Base-by-base conservation (phyloP, 75 land plant genomes). In the Azolla pinnata region DNA sequence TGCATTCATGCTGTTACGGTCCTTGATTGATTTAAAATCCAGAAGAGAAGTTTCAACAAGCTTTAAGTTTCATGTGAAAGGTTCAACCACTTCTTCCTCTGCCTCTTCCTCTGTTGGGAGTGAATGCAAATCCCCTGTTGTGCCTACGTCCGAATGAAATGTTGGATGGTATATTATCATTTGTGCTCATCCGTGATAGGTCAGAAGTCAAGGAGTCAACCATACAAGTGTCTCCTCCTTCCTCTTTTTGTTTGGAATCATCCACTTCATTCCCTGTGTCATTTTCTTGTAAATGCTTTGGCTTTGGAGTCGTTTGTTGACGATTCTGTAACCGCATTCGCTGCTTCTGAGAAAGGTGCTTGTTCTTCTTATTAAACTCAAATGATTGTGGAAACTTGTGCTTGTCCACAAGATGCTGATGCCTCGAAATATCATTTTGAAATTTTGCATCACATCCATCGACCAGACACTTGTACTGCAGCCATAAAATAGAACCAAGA, bases 391-490 rank as follows among this genome's bases (percentile, higher is more conserved):
- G 90, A 59, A 95, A 95, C 45, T 75, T 74, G 54, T 95, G 99
- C 67, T 89, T 95, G 68, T 95, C 96, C 19, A 95, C 79, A 23
- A 95, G 72, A 65, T 95, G 99, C 54, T 86, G 96, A 33, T 83
- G 85, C 20, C 99, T 62, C 35, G 72, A 59, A 66, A 72, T 67
- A 67, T 83, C 85, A 63, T 21, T 79, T 42, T 79, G 78, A 54
- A 95, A 73, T 64, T 80, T 81, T 57, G 68, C 62, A 8, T 76
- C 65, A 75, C 99, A 95, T 34, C 83, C 83, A 61, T 95, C 99
- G 7, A 95, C 99, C 44, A 95, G 64, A 56, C 99, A 95, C 62
- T 81, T 87, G 67, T 89, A 89, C 98, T 88, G 81, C 29, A n/a
- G n/a, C n/a, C n/a, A n/a, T n/a, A n/a, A n/a, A n/a, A n/a, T n/a